Evolutionary conservation across 768 basidiomycete genomes (phyloP), one percentile per base, ranked within the genome.

Genomic region (Lactifluus volemus): DNA sequence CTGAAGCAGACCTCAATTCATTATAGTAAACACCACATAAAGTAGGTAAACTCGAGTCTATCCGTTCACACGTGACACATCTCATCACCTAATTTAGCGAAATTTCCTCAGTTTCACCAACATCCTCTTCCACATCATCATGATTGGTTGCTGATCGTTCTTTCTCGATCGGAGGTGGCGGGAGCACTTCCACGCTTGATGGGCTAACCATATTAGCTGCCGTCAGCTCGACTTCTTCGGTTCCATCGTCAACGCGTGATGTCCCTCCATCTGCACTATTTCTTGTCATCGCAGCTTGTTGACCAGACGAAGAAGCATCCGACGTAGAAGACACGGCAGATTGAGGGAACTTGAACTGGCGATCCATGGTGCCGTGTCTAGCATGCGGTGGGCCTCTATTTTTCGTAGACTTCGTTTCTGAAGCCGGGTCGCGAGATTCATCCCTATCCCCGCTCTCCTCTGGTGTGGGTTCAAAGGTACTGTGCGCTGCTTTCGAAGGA

Each of bases 21-120:
- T 12, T 11, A 39, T 39, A 38, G 12, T 38, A 39, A 25, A 49
- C 11, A 17, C 29, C n/a, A 32, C 30, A 25, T n/a, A 53, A 49
- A 38, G 32, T 34, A 25, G 25, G 25, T 25, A 25, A 25, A 25
- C 25, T 25, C 25, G 25, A 25, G 25, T 1, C 25, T 34, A 6
- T 34, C 32, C 32, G 32, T 34, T 9, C 32, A 9, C 32, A 34
- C 32, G 32, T 34, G 32, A 34, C 32, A 5, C 32, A 34, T 25
- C 25, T 25, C 25, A 25, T 25, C 54, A 15, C 54, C 61, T 59
- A 68, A 42, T 68, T 72, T 21, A 74, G 58, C 15, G 73, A 73
- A 15, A 89, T 86, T 67, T 90, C 89, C 36, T 82, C 88, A 5
- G 86, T 90, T 70, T 86, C 86, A 0, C 88, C 89, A 49, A 90